phyloP scores from a whole-genome alignment of 2,329 filamentous ascomycete genomes.

The Coniochaeta sp. region DNA sequence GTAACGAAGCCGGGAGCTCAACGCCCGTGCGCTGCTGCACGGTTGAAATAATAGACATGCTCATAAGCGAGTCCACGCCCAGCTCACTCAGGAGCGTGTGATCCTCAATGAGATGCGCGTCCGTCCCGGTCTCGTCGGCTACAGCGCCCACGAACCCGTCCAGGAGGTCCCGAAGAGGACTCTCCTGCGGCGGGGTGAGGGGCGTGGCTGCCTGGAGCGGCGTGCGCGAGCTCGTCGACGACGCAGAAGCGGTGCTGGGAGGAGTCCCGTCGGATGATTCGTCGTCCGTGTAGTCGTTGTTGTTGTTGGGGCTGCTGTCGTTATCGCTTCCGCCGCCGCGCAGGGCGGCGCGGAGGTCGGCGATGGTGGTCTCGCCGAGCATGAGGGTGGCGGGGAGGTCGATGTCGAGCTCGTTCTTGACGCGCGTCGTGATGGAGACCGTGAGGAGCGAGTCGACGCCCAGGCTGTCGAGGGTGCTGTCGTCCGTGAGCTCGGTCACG shows the following conservation, averaged over 20 bases:
- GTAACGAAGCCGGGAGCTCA: background rate
- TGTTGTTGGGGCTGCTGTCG: background rate
- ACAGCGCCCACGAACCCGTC: background rate
- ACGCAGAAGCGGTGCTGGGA: background rate
- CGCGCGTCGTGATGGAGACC: background rate
- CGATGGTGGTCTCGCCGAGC: background rate
- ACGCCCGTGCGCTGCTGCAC: background rate
- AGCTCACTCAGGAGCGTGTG: conserved; percentile 6
- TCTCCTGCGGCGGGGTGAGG: background rate
- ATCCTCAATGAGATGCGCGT: conserved; percentile 22
- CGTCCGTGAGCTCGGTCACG: background rate
- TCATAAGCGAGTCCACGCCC: conserved; percentile 16
- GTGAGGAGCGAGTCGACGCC: background rate
- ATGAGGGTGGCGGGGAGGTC: background rate
- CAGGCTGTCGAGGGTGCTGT: background rate
- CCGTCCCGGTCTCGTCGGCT: conserved; percentile 1
- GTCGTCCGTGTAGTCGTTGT: background rate
- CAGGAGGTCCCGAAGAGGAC: background rate
- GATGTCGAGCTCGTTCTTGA: background rate
- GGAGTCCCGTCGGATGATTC: background rate
- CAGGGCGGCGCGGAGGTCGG: background rate
- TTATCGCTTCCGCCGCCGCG: background rate
- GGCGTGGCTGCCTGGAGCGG: background rate
- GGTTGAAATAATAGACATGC: conserved; percentile 11
- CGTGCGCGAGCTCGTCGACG: background rate